phyloP scores from a whole-genome alignment of 1,139 yeast genomes.

The Pichia kudriavzevii region DNA sequence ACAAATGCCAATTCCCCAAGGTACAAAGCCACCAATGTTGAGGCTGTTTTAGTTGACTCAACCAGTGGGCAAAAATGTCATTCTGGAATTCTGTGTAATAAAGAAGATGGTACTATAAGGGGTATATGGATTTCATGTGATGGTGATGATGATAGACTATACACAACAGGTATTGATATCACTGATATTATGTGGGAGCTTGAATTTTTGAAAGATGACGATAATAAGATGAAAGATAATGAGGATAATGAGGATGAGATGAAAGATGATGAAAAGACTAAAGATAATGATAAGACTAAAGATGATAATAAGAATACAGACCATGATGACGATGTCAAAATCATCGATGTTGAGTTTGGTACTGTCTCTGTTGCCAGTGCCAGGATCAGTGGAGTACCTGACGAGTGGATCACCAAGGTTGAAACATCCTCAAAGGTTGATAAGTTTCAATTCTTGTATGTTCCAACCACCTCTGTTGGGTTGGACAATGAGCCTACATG shows the following conservation, averaged over 20 bases:
- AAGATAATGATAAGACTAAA: no score
- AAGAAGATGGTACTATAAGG: conserved; percentile 71
- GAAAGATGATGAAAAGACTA: no score
- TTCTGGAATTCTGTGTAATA: conserved; percentile 73
- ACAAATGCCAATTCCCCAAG: conserved; percentile 64
- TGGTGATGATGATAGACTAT: conserved; percentile 58
- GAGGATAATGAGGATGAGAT: conserved; percentile 42
- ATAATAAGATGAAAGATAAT: no score
- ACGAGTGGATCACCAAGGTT: conserved; percentile 66
- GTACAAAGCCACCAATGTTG: conserved; percentile 79
- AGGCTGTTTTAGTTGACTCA: conserved; percentile 69
- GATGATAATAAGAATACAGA: no score
- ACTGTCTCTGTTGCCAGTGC: conserved; percentile 68
- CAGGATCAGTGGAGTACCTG: conserved; percentile 78
- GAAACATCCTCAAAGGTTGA: conserved; percentile 51
- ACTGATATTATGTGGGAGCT: conserved; percentile 57
- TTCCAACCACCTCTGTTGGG: conserved; percentile 47
- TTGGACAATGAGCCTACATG: conserved; percentile 23
- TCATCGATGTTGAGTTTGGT: conserved; percentile 73
- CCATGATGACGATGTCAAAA: conserved; percentile 44
- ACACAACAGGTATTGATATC: conserved; percentile 75
- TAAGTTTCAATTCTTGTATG: conserved; percentile 65
- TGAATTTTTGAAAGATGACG: conserved; percentile 38
- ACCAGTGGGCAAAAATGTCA: conserved; percentile 62
- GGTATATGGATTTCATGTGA: conserved; percentile 80